These are phyloP conservation scores for Penicillium pancosmium DNA, from an alignment of 495 filamentous ascomycete genomes.

Conservation along the genomic window DNA sequence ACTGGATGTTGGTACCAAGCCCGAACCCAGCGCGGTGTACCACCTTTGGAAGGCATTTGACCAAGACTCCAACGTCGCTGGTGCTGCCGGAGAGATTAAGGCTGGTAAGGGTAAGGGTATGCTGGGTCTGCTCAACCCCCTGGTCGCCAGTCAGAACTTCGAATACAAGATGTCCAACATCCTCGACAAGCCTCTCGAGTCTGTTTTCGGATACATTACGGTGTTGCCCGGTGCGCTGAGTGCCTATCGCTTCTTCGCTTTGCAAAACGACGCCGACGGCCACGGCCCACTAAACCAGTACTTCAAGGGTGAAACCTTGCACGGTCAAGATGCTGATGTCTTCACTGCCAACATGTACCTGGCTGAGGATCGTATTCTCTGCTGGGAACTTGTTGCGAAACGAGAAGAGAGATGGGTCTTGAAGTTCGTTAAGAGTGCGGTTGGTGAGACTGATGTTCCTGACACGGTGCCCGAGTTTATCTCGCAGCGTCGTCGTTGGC, in stretches of 20 bases:
- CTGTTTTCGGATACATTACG: conserved; percentile 97
- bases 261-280: conserved; percentile 95
- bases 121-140: conserved; percentile 84
- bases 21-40: conserved; percentile 84
- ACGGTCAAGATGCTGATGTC: conserved; percentile 95
- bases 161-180: conserved; percentile 99
- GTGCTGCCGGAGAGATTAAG: conserved; percentile 96
- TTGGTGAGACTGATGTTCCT: conserved; percentile 96
- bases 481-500: conserved; percentile 92
- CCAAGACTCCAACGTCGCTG: conserved; percentile 92
- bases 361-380: conserved; percentile 97
- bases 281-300: conserved; percentile 97
- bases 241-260: conserved; percentile 93
- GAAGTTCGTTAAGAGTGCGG: conserved; percentile 95
- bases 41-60: conserved; percentile 99
- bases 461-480: conserved; percentile 80
- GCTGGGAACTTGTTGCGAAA: conserved; percentile 98
- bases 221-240: conserved; percentile 93
- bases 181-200: conserved; percentile 94
- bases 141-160: conserved; percentile 97
- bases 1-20: conserved; percentile 93
- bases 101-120: conserved; percentile 88
- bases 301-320: conserved; percentile 97
- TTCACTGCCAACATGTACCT: conserved; percentile 99
- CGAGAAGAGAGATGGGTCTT: conserved; percentile 93